Evolutionary conservation across 768 basidiomycete species (phyloP).

Genomic region (Dentipellis fragilis): DNA sequence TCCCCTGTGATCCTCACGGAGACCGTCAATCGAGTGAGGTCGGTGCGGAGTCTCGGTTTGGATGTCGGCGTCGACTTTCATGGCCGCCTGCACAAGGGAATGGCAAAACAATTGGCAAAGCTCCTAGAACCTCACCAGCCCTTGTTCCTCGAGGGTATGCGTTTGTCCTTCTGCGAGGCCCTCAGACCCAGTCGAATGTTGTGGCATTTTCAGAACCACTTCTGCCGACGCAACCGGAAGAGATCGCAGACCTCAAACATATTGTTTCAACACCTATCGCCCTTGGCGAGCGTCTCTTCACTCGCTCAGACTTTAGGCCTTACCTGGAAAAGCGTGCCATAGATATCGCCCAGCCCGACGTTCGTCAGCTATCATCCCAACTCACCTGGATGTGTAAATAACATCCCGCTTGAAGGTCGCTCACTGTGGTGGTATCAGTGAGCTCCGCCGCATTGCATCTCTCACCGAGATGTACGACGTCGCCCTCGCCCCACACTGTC

Average conservation of each 20-base stretch:
- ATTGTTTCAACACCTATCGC: slow-evolving; percentile 52
- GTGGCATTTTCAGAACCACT: slow-evolving; percentile 34
- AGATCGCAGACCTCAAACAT: slow-evolving; percentile 48
- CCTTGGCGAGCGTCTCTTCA: slow-evolving; percentile 55
- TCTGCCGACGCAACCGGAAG: slow-evolving; percentile 47
- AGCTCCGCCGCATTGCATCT: slow-evolving; percentile 46
- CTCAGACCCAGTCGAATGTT: neutral
- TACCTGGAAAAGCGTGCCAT: slow-evolving; percentile 55
- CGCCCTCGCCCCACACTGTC: slow-evolving; percentile 64
- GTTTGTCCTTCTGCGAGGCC: neutral
- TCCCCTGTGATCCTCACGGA: slow-evolving; percentile 42
- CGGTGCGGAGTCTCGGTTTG: slow-evolving; percentile 33
- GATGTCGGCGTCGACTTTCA: slow-evolving; percentile 67
- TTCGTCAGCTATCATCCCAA: slow-evolving; percentile 18
- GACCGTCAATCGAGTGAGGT: slow-evolving; percentile 41
- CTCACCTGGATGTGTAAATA: neutral
- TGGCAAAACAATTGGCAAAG: slow-evolving; percentile 59
- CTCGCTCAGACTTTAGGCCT: slow-evolving; percentile 51
- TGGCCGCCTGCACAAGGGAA: slow-evolving; percentile 57
- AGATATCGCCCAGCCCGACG: slow-evolving; percentile 64
- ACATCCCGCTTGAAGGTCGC: slow-evolving; percentile 27
- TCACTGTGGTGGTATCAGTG: slow-evolving; percentile 53
- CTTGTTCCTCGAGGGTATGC: slow-evolving; percentile 53
- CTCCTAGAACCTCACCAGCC: slow-evolving; percentile 49
- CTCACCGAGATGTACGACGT: slow-evolving; percentile 64